These are phyloP conservation scores for Ceratobasidium sp. DNA, from an alignment of 1,284 basidiomycete genomes.

Conservation along the genomic window DNA sequence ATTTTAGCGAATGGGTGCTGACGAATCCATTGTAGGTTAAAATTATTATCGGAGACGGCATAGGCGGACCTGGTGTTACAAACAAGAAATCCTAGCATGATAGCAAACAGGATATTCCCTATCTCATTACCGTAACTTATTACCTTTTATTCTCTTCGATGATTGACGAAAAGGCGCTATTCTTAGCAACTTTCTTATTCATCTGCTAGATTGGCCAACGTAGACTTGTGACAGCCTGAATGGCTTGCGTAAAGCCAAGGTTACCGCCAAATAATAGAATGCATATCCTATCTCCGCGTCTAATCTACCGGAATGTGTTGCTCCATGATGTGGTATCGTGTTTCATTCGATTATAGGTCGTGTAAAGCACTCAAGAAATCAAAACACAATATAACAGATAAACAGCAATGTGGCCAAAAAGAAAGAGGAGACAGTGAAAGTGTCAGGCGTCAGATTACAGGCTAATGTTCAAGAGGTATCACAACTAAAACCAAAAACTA, in stretches of 20 bases:
- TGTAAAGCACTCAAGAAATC: neutral
- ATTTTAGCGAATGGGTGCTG: conserved; percentile 61
- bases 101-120: neutral
- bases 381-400: conserved; percentile 9
- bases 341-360: conserved; percentile 15
- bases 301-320: too few species aligned
- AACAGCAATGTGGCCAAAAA: conserved; percentile 1
- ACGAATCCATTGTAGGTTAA: conserved; percentile 64
- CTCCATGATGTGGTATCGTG: neutral
- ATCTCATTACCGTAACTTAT: neutral
- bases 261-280: too few species aligned
- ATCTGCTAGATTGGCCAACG: too few species aligned
- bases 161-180: neutral
- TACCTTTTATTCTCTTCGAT: conserved; percentile 55
- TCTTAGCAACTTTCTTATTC: too few species aligned
- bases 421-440: neutral
- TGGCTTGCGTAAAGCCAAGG: too few species aligned
- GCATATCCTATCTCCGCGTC: too few species aligned
- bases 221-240: too few species aligned
- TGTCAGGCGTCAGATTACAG: neutral
- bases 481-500: neutral
- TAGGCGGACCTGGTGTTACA: neutral
- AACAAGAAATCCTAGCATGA: neutral
- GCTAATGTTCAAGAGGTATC: conserved; percentile 8
- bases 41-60: conserved; percentile 58